Base-by-base conservation (phyloP, 2,329 filamentous ascomycete species). In the Amphichorda felina region DNA sequence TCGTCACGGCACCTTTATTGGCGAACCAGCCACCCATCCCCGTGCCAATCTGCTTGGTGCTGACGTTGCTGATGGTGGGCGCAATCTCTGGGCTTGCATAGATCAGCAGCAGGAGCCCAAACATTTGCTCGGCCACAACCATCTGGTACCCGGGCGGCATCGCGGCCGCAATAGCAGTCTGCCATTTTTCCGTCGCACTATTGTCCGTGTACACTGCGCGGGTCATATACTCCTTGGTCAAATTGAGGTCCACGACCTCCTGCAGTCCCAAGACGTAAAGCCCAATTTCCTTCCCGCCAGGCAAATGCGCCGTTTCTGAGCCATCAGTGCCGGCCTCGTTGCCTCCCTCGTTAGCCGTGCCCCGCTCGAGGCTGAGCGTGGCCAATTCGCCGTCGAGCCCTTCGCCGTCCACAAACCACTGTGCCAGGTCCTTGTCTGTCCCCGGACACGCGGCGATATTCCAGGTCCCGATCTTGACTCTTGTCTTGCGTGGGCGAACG, bases 401-500 rank as follows among this genome's bases (percentile, higher is more conserved):
- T 48, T 82, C 74, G 13, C 81, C 83, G 9, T 77, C 67, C 7
- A 93, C 71, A 53, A 98, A 95, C 91, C 91, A 98, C 22, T 73
- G 75, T 7, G 76, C 82, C 5, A 98, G 63, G 51, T 96, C 91
- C 45, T 85, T 83, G 55, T 94, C 87, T 1, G 86, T 87, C 17
- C 83, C 86, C 10, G 83, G 76, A 43, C 82, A 79, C 2, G 81
- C 79, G 4, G 87, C 91, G 13, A 94, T 85, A 57, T 98, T 98
- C 91, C 91, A 98, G 0, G 84, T 82, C 29, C 89, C 91, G 35
- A 98, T 71, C 59, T 95, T 95, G 56, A 98, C 73, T 44, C 79
- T 79, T 46, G 94, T 75, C 34, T 72, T 72, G 53, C 79, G 79
- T 30, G 78, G 73, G 26, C 78, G 74, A 18, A 82, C 80, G 54